Evolutionary conservation across 805 yeast genomes (phyloP), one percentile per base, ranked within the genome.

Genomic region (Starmera quercuum): DNA sequence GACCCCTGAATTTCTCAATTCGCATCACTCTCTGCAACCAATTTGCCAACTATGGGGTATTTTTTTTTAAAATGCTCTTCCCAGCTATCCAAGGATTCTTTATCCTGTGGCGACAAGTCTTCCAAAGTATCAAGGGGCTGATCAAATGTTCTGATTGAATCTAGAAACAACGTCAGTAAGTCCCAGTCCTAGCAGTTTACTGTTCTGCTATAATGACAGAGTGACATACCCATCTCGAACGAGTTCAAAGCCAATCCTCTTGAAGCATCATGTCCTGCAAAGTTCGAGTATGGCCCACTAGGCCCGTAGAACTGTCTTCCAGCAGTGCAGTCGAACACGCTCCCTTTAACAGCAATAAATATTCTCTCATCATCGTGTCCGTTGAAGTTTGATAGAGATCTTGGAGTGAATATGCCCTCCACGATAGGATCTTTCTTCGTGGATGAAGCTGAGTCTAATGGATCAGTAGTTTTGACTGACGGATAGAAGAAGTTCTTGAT

Each of bases 181-280:
- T 13, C 11, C 4, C 7, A n/a, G 4, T 7, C 15, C 14, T 14
- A 20, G 27, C 15, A 14, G 6, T 5, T 4, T 11, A 13, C 3
- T 15, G 4, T 4, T 6, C 20, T 17, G 17, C 4, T 11, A 13
- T n/a, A 14, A 35, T n/a, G 17, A 18, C 17, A 14, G 5, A 6
- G n/a, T n/a, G 7, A 4, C 5, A 20, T 15, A 51, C n/a, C 72
- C 16, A 64, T 44, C 32, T 87, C 97, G 59, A 88, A 90, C 13
- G 95, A 83, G 58, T 87, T 88, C 47, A 73, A 64, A 1, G 96
- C 96, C 36, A 90, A 69, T 0, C 97, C 97, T 44, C 97, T 68
- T 1, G 94, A 81, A 4, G 97, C 97, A 60, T 90, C 97, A 45
- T 84, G 81, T 2, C 97, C 97, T 1, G 97, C 97, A 66, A 90